Evolutionary conservation across 208 protist species (phyloP).

Genomic region (Leishmania lainsoni): DNA sequence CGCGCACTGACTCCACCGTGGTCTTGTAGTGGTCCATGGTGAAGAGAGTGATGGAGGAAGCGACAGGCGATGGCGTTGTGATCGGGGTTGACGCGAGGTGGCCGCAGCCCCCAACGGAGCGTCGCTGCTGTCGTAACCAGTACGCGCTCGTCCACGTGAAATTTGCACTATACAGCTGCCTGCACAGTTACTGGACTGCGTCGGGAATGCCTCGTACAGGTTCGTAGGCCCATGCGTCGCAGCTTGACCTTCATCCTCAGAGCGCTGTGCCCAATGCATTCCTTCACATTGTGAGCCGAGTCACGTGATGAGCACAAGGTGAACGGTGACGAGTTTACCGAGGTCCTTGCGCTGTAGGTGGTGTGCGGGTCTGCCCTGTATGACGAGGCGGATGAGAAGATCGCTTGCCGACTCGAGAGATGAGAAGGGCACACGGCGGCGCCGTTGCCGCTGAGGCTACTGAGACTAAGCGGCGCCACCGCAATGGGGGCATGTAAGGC

Average conservation of each 20-base stretch:
- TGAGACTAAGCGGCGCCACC: conserved; percentile 1
- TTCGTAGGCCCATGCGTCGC: not conserved
- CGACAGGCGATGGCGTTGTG: conserved; percentile 12
- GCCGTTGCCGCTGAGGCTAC: not conserved
- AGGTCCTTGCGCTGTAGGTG: conserved; percentile 18
- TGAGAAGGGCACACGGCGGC: conserved; percentile 2
- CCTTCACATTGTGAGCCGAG: not conserved
- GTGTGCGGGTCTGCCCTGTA: conserved; percentile 19
- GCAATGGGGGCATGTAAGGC: not conserved
- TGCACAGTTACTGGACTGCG: not conserved
- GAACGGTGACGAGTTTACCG: not conserved
- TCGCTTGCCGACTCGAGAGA: not conserved
- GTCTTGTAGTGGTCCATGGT: conserved; percentile 32
- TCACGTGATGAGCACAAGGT: not conserved
- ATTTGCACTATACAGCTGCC: not conserved
- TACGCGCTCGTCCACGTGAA: not conserved
- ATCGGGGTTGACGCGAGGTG: not conserved
- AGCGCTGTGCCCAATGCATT: not conserved
- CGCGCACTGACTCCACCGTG: conserved; percentile 30
- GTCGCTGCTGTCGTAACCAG: conserved; percentile 5
- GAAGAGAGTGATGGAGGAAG: conserved; percentile 28
- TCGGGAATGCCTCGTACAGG: too few relatives aligned
- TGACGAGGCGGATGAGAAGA: not conserved
- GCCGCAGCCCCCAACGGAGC: not conserved
- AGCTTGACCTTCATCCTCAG: not conserved